A percentile compares a stretch with the other conserved stretches of the same genome.
Evolutionary conservation across 257 asterid species (phyloP).

Genomic region (Fraxinus americana): DNA sequence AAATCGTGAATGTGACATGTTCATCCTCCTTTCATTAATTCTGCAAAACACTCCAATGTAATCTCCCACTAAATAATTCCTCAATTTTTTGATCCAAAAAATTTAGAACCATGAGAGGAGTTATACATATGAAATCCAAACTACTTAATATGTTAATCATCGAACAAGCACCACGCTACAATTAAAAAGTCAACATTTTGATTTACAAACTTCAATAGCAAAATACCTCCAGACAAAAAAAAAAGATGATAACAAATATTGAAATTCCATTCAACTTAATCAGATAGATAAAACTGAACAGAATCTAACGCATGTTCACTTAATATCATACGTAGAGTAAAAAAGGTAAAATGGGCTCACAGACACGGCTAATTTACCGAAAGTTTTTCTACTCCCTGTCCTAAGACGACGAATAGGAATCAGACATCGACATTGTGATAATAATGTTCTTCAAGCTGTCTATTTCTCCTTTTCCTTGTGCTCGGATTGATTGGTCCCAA

Average conservation of each 20-base stretch:
- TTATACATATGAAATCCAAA: neutral
- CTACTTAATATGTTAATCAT: neutral
- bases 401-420: constrained; percentile 67
- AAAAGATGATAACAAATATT: neutral
- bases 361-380: constrained; percentile 61
- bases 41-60: neutral
- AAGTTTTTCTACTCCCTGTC: constrained; percentile 57
- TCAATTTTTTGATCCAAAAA: neutral
- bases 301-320: neutral
- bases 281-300: neutral
- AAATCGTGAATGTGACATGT: neutral
- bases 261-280: constrained; percentile 6
- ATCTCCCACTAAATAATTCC: neutral
- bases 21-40: neutral
- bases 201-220: neutral
- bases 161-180: neutral
- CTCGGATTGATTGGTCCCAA: neutral
- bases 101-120: neutral
- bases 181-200: constrained; percentile 1
- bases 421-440: constrained; percentile 55
- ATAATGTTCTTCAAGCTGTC: neutral
- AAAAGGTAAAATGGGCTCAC: constrained; percentile 34
- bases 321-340: neutral
- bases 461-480: neutral
- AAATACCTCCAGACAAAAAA: neutral